Conservation (phyloP, 371 early-diverging fungal genomes). For the Mucor circinelloides region DNA sequence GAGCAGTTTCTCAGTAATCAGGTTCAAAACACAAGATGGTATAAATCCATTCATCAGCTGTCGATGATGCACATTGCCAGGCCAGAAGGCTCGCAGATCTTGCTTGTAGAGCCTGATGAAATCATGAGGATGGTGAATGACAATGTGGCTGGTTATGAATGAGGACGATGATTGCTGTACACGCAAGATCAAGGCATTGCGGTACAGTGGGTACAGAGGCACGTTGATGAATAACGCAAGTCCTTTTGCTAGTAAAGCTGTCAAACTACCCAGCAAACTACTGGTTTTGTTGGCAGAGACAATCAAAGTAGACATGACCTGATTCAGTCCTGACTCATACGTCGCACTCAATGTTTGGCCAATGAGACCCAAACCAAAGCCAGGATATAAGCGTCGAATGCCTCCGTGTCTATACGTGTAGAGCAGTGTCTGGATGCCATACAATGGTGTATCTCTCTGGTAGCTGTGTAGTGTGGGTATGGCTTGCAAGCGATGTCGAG, state of each 20-base stretch:
- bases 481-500: conserved; percentile 52
- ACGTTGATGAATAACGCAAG: conserved; percentile 45
- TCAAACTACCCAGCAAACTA: conserved; percentile 10
- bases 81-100: conserved; percentile 43
- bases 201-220: conserved; percentile 57
- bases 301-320: conserved; percentile 27
- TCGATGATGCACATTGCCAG: conserved; percentile 10
- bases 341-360: conserved; percentile 56
- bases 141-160: conserved; percentile 24
- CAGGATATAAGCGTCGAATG: conserved; percentile 55
- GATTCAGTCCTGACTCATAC: conserved; percentile 54
- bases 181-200: conserved; percentile 57
- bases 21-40: conserved; percentile 55
- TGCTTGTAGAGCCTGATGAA: conserved; percentile 46
- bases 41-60: conserved; percentile 48
- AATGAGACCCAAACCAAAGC: conserved; percentile 58
- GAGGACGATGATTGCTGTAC: conserved; percentile 44
- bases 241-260: conserved; percentile 1
- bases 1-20: conserved; percentile 52
- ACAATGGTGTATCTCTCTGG: conserved; percentile 44
- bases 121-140: conserved; percentile 34
- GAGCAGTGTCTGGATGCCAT: conserved; percentile 36
- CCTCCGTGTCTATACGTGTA: conserved; percentile 43
- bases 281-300: conserved; percentile 20
- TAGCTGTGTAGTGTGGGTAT: conserved; percentile 21